Conservation (phyloP, 2,329 filamentous ascomycete genomes). For the Diaporthe helianthi region DNA sequence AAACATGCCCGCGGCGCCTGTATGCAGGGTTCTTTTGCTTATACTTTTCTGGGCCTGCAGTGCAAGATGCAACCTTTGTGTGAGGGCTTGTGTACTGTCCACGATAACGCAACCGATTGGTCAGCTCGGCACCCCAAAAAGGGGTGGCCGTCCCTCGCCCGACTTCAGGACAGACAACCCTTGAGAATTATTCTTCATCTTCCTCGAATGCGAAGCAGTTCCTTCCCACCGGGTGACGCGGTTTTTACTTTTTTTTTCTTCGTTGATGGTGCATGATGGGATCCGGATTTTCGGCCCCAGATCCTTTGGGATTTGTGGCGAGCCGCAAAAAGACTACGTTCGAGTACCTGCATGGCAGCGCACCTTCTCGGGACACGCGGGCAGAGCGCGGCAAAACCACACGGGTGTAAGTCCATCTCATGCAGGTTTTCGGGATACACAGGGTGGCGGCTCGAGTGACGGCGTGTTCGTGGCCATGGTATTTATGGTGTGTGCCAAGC, state of each 20-base stretch:
- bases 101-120: conserved; percentile 11
- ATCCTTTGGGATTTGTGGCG: not conserved
- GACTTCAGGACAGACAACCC: too few relatives aligned
- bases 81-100: not conserved
- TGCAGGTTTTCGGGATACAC: not conserved
- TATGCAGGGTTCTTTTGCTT: not conserved
- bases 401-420: not conserved
- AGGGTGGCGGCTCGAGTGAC: not conserved
- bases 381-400: not conserved
- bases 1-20: not conserved
- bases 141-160: not conserved
- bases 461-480: not conserved
- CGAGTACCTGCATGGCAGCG: conserved; percentile 4
- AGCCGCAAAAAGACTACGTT: not conserved
- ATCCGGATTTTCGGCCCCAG: not conserved
- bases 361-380: not conserved
- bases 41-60: not conserved
- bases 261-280: not conserved
- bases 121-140: not conserved
- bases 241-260: not conserved
- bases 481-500: not conserved
- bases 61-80: not conserved
- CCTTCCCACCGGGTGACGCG: not conserved
- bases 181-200: too few relatives aligned
- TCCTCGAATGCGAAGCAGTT: not conserved